Base-by-base conservation (phyloP, 495 filamentous ascomycete genomes). In the Penicillium crystallinum region DNA sequence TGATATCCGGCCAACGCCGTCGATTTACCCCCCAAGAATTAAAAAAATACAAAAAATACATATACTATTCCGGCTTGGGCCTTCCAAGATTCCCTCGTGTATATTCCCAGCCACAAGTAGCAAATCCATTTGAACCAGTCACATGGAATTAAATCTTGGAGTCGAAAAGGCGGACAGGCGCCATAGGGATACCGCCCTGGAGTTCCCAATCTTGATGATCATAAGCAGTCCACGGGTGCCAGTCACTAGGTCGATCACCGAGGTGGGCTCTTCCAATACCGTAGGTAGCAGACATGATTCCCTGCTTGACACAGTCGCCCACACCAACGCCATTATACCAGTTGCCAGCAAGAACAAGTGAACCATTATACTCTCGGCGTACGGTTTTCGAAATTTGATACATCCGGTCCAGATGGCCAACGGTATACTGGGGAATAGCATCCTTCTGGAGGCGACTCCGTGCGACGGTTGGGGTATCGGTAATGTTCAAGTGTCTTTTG, bases 381-480 rank as follows among this genome's bases (percentile, higher is more conserved):
- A 95, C 65, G 39, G 84, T 70, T 14, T 59, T 30, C 53, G 86
- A 79, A 4, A 85, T 79, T 10, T 63, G 62, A 17, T 58, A 64
- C 80, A 96, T 84, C 46, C 82, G 77, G 4, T 64, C 55, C 27
- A 80, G 59, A 70, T 97, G 91, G 17, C 88, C 88, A 1, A 95
- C 84, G 0, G 72, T 76, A 59, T 95, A 95, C 67, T 97, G 93
- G 5, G 93, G 93, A 36, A 98, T 90, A 60, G 91, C 95, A 35
- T 92, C 73, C 44, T 72, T 73, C 60, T 91, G 86, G 35, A 96
- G 65, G 23, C 73, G 77, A 19, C 78, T 82, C 49, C 78, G 72
- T 18, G 76, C 74, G 2, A 83, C 71, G 2, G 70, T 70, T 2
- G 83, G 85, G 19, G 73, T 67, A 6, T 78, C 80, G 0, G 62